Percentiles rank a stretch among this genome's conserved stretches.
phyloP scores from a whole-genome alignment of 345 rosid genomes.

The Camelina sativa region DNA sequence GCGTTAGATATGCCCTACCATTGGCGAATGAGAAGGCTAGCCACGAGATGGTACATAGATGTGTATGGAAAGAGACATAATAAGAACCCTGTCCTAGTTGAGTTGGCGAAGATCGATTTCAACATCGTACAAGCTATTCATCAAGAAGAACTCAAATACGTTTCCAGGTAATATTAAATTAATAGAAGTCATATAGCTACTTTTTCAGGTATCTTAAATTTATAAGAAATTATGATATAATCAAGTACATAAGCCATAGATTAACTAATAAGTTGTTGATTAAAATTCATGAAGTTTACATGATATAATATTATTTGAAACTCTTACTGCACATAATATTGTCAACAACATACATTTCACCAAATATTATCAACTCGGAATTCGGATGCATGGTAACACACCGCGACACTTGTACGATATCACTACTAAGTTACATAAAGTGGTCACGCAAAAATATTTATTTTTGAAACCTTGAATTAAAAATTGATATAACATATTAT shows the following conservation, averaged over 20 bases:
- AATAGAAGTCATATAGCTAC: not conserved
- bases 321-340: too few relatives aligned
- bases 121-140: slow-evolving; percentile 43
- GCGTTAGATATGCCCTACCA: slow-evolving; percentile 37
- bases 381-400: too few relatives aligned
- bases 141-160: slow-evolving; percentile 43
- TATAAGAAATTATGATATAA: not conserved
- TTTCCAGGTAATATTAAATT: slow-evolving; percentile 24
- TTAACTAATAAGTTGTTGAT: not conserved
- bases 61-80: slow-evolving; percentile 28
- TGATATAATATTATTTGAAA: too few relatives aligned
- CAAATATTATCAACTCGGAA: too few relatives aligned
- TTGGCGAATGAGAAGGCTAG: slow-evolving; percentile 37
- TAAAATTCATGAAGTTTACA: not conserved
- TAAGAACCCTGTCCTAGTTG: slow-evolving; percentile 26
- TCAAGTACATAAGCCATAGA: not conserved
- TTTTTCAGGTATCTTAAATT: not conserved
- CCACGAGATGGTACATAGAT: slow-evolving; percentile 40
- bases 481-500: too few relatives aligned
- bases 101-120: slow-evolving; percentile 45
- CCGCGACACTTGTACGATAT: not conserved
- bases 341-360: not conserved
- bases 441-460: not conserved
- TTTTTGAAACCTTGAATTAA: not conserved
- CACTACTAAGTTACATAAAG: not conserved